Percentiles rank a stretch among this genome's conserved stretches.
Evolutionary conservation across 495 filamentous ascomycete genomes (phyloP).

Genomic region (Talaromyces thailandensis): DNA sequence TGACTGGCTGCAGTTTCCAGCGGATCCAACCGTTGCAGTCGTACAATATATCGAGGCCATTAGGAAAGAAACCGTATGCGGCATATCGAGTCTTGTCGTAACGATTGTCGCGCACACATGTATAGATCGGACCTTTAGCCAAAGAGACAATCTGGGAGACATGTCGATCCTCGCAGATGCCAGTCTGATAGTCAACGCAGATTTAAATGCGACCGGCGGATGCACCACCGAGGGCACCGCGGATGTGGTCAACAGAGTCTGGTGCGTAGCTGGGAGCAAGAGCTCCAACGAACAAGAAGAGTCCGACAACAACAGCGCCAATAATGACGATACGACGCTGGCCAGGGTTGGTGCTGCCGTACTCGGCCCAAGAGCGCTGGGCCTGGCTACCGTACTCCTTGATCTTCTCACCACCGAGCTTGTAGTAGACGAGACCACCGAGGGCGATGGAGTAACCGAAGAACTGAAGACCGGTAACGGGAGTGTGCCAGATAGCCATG

Average conservation of each 20-base stretch:
- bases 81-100: background rate
- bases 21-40: constrained; percentile 11
- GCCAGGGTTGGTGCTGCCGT: constrained; percentile 63
- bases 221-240: constrained; percentile 34
- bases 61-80: background rate
- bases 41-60: background rate
- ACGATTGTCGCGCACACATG: background rate
- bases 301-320: constrained; percentile 45
- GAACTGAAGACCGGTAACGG: constrained; percentile 73
- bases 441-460: constrained; percentile 94
- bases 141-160: background rate
- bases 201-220: constrained; percentile 15
- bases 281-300: constrained; percentile 63
- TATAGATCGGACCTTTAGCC: background rate
- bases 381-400: constrained; percentile 66
- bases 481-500: constrained; percentile 82
- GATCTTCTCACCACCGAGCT: constrained; percentile 80
- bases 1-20: constrained; percentile 7
- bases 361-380: constrained; percentile 73
- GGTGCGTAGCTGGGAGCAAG: constrained; percentile 41
- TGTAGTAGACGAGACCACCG: constrained; percentile 90
- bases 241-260: constrained; percentile 28
- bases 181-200: background rate
- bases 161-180: background rate
- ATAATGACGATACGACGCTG: constrained; percentile 70